phyloP scores from a whole-genome alignment of 2,329 filamentous ascomycete genomes.

The Chaetomium strumarium region DNA sequence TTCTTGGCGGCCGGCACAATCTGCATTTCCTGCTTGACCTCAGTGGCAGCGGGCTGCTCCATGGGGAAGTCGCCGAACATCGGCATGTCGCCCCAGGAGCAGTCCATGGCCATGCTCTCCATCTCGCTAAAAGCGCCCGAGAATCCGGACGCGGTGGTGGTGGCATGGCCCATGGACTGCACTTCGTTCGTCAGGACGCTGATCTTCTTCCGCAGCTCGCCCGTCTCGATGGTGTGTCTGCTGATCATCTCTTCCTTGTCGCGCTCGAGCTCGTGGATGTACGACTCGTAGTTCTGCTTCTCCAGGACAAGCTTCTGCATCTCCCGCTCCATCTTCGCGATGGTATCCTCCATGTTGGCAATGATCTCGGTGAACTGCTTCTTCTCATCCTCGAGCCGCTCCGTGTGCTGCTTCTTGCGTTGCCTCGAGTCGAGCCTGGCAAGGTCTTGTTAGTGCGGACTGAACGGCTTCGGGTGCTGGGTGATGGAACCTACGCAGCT shows the following conservation, averaged over 20 bases:
- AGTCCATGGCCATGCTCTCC: conserved; percentile 75
- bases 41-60: conserved; percentile 40
- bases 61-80: conserved; percentile 68
- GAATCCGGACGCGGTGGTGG: conserved; percentile 57
- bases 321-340: conserved; percentile 61
- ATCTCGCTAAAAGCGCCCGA: conserved; percentile 71
- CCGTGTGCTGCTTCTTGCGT: conserved; percentile 96
- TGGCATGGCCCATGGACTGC: conserved; percentile 62
- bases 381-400: conserved; percentile 94
- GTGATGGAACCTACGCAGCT: conserved; percentile 72
- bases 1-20: conserved; percentile 49
- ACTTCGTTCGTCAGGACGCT: conserved; percentile 70
- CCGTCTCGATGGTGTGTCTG: conserved; percentile 81
- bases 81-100: conserved; percentile 75
- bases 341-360: conserved; percentile 69
- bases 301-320: conserved; percentile 66
- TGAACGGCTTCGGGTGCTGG: too few relatives aligned
- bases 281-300: conserved; percentile 67
- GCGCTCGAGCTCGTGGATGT: conserved; percentile 68
- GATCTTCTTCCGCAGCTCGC: conserved; percentile 88
- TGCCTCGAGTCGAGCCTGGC: conserved; percentile 89
- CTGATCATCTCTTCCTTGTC: conserved; percentile 92
- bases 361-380: conserved; percentile 79
- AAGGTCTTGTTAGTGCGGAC: conserved; percentile 2
- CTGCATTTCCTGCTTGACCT: conserved; percentile 56